These are phyloP conservation scores for Pyrenophora seminiperda DNA, from an alignment of 2,329 filamentous ascomycete genomes.

Conservation along the genomic window DNA sequence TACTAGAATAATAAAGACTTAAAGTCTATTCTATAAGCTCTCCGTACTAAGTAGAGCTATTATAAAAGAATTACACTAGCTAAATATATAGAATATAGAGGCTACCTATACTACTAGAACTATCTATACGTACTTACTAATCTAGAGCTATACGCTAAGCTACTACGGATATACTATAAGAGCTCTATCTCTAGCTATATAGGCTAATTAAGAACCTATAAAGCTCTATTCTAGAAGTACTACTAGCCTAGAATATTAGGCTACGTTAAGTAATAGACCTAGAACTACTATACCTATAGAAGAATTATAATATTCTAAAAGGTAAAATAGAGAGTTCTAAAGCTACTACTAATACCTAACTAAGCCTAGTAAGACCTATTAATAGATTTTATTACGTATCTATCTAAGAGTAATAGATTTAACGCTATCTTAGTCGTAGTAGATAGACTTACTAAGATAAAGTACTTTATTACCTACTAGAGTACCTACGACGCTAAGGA, in stretches of 20 bases:
- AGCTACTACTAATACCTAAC: too few species aligned
- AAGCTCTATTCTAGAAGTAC: neutral
- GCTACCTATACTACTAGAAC: too few species aligned
- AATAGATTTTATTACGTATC: neutral
- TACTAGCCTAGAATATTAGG: too few species aligned
- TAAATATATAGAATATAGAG: neutral
- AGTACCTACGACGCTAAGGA: too few species aligned
- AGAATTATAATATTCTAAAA: too few species aligned
- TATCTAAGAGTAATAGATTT: neutral
- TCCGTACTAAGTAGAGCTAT: neutral
- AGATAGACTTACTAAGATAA: neutral
- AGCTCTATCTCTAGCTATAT: neutral
- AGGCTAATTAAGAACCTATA: neutral
- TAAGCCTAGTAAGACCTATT: too few species aligned
- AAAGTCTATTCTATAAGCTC: neutral
- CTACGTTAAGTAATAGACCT: too few species aligned
- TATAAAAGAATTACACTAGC: too few species aligned
- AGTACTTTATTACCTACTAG: too few species aligned
- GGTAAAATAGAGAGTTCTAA: too few species aligned
- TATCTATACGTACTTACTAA: neutral
- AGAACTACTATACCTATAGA: too few species aligned
- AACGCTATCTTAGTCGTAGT: neutral
- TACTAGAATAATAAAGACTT: neutral
- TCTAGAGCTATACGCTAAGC: neutral
- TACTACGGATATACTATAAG: neutral